phyloP scores from a whole-genome alignment of 1,284 basidiomycete species.

The Papiliotrema terrestris region DNA sequence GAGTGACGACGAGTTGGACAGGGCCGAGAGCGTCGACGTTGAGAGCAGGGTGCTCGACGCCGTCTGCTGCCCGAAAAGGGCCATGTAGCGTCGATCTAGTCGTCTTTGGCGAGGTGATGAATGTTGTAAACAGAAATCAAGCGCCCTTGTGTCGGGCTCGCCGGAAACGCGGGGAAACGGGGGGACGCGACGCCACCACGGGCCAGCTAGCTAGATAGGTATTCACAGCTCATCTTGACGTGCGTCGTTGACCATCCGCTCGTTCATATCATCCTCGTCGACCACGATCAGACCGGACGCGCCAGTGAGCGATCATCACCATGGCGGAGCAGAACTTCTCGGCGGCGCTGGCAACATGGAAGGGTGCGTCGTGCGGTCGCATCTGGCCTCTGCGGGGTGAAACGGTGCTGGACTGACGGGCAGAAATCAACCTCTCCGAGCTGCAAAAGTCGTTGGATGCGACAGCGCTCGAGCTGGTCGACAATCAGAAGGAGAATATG shows the following conservation, averaged over 20 bases:
- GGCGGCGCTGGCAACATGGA: slow-evolving; percentile 80
- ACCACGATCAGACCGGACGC: too few species aligned
- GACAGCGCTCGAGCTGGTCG: slow-evolving; percentile 90
- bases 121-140: too few species aligned
- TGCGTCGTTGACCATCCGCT: too few species aligned
- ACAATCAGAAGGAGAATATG: slow-evolving; percentile 94
- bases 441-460: slow-evolving; percentile 87
- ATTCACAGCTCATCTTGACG: too few species aligned
- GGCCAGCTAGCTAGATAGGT: too few species aligned
- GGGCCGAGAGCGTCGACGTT: slow-evolving; percentile 15
- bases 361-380: slow-evolving; percentile 54
- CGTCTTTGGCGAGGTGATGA: too few species aligned
- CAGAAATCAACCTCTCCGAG: slow-evolving; percentile 82
- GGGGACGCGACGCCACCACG: too few species aligned
- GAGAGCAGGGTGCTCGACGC: slow-evolving; percentile 14
- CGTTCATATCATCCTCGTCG: too few species aligned
- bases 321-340: slow-evolving; percentile 64
- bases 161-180: too few species aligned
- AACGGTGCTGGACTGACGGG: not conserved
- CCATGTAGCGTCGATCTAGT: too few species aligned
- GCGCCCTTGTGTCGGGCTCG: too few species aligned
- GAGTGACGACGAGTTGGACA: slow-evolving; percentile 22
- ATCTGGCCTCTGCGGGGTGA: not conserved
- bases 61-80: too few species aligned
- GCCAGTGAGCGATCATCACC: slow-evolving; percentile 3